Percentiles rank a stretch among this genome's conserved stretches.
phyloP scores from a whole-genome alignment of 108 stramenopile species.

The Conticribra weissflogii region DNA sequence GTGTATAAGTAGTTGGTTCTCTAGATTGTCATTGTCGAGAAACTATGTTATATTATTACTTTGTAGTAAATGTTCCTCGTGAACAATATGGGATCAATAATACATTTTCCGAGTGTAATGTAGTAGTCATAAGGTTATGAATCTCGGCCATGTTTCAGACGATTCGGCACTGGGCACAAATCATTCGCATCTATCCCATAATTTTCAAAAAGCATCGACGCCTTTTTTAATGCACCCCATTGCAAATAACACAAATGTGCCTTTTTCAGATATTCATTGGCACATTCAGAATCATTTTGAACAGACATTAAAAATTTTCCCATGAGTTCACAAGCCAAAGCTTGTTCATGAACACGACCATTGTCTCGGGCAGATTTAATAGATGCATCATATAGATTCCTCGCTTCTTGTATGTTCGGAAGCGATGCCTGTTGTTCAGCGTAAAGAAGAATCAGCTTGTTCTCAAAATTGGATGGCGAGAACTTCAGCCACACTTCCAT shows the following conservation, averaged over 20 bases:
- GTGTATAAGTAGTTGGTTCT: too few relatives aligned
- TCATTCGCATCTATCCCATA: too few relatives aligned
- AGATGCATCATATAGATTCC: background rate
- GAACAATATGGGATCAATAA: too few relatives aligned
- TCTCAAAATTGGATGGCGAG: slow-evolving; percentile 1
- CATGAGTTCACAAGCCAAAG: background rate
- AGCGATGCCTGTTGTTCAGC: background rate
- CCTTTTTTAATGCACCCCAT: slow-evolving; percentile 3
- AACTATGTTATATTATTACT: too few relatives aligned
- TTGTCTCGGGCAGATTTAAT: background rate
- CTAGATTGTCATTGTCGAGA: too few relatives aligned
- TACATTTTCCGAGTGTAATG: too few relatives aligned
- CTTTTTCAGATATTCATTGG: background rate
- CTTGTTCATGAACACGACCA: background rate
- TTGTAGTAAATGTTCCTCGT: too few relatives aligned
- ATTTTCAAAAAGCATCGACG: too few relatives aligned
- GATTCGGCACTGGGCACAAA: too few relatives aligned
- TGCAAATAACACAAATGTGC: slow-evolving; percentile 8
- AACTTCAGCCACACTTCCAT: too few relatives aligned
- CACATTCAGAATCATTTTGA: background rate
- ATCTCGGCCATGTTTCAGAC: too few relatives aligned
- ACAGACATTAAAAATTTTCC: background rate
- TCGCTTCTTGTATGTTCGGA: background rate
- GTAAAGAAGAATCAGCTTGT: background rate
- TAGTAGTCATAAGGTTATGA: too few relatives aligned